A percentile compares a stretch with the other conserved stretches of the same genome.
Conservation (phyloP, 2,329 filamentous ascomycete species). For the Talaromyces sp. region DNA sequence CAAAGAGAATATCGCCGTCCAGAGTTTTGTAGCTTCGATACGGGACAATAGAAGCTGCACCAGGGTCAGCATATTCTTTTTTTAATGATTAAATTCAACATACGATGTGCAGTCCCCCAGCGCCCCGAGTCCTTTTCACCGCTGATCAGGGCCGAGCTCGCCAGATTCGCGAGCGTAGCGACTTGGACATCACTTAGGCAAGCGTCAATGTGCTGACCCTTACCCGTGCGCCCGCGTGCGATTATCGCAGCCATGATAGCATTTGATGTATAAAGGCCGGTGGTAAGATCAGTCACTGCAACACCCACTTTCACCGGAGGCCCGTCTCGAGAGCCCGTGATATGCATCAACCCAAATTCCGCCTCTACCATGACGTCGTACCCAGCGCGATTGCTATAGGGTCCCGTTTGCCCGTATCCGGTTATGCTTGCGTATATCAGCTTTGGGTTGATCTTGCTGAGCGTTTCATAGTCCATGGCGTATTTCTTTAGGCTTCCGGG, state of each 20-base stretch:
- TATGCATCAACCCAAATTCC: slow-evolving; percentile 97
- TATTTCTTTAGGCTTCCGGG: slow-evolving; percentile 89
- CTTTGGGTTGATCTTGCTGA: slow-evolving; percentile 74
- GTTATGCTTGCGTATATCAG: slow-evolving; percentile 96
- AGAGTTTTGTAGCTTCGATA: slow-evolving; percentile 74
- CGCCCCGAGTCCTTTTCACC: slow-evolving; percentile 81
- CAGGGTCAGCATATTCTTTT: background rate
- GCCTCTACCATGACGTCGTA: slow-evolving; percentile 99
- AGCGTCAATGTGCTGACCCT: slow-evolving; percentile 88
- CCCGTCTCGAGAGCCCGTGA: slow-evolving; percentile 82
- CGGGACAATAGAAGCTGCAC: slow-evolving; percentile 85
- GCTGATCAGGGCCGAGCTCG: slow-evolving; percentile 83
- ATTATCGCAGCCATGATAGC: slow-evolving; percentile 90
- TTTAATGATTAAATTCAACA: slow-evolving; percentile 4
- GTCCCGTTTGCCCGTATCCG: slow-evolving; percentile 92
- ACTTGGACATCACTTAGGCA: slow-evolving; percentile 91
- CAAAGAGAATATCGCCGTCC: slow-evolving; percentile 60
- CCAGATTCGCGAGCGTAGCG: slow-evolving; percentile 90
- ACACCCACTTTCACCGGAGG: slow-evolving; percentile 96
- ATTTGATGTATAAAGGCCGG: slow-evolving; percentile 91
- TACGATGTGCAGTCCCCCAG: slow-evolving; percentile 95
- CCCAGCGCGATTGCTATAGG: slow-evolving; percentile 78
- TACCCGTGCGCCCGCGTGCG: slow-evolving; percentile 66
- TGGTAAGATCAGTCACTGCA: slow-evolving; percentile 92
- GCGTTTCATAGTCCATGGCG: slow-evolving; percentile 76